These are phyloP conservation scores for Apiotrichum veenhuisii DNA, from an alignment of 1,284 basidiomycete genomes.

Conservation along the genomic window DNA sequence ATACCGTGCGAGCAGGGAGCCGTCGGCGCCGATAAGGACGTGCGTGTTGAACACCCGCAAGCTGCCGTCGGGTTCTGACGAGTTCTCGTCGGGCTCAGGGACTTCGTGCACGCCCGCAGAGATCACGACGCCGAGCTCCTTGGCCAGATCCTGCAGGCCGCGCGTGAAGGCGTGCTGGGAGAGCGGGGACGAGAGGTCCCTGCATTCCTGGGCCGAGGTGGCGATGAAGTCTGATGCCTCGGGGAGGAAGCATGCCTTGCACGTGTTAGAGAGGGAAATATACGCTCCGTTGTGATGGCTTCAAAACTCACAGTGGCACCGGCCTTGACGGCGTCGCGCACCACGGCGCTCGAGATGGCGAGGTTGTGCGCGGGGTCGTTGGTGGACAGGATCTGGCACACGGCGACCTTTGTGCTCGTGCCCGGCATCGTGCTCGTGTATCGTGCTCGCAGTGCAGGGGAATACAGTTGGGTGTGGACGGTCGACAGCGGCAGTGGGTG, in stretches of 20 bases:
- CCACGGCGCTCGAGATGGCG: slow-evolving; percentile 39
- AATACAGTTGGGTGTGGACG: too few relatives aligned
- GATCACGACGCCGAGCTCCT: slow-evolving; percentile 47
- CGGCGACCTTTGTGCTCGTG: slow-evolving; percentile 28
- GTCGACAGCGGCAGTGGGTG: not conserved
- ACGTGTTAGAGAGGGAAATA: not conserved
- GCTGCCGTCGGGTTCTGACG: slow-evolving; percentile 27
- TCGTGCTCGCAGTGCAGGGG: too few relatives aligned
- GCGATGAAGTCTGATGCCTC: slow-evolving; percentile 56
- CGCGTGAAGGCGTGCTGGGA: slow-evolving; percentile 30
- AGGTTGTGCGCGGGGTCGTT: slow-evolving; percentile 45
- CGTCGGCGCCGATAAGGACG: slow-evolving; percentile 50
- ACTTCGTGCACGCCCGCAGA: slow-evolving; percentile 54
- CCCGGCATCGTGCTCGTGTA: not conserved
- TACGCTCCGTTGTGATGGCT: too few relatives aligned
- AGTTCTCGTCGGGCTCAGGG: slow-evolving; percentile 35
- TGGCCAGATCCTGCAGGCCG: slow-evolving; percentile 48
- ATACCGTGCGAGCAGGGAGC: slow-evolving; percentile 47
- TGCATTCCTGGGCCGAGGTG: slow-evolving; percentile 38
- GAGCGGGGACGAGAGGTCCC: slow-evolving; percentile 34
- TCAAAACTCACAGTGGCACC: slow-evolving; percentile 49
- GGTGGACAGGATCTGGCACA: slow-evolving; percentile 40
- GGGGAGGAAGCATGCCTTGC: slow-evolving; percentile 50
- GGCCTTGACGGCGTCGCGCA: slow-evolving; percentile 46
- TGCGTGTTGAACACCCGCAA: slow-evolving; percentile 53